Base-by-base conservation (phyloP, 2,329 filamentous ascomycete genomes). In the Aspergillus sp. region DNA sequence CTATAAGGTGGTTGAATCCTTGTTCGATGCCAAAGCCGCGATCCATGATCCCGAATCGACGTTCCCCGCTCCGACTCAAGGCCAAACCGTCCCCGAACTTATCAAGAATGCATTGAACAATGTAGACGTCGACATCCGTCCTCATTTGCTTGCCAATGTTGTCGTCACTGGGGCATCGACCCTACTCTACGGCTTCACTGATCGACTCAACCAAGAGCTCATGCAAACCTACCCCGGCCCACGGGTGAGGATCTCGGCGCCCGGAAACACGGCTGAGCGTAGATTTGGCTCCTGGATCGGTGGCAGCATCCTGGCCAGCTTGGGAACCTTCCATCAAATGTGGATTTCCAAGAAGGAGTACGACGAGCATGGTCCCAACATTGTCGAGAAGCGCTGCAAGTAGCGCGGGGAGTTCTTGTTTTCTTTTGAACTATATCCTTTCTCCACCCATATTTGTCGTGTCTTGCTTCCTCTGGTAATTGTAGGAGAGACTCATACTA, bases 311-410 rank as follows among this genome's bases (percentile, higher is more conserved):
- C 81, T 99, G 67, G 93, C 91, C 6, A 97, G 93, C 77, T 77
- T 99, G 78, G 96, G 96, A 10, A 96, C 93, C 14, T 99, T 99
- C 79, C 95, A 99, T 80, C 95, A 99, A 81, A 94, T 99, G 90
- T 99, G 95, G 95, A 96, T 99, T 69, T 94, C 90, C 24, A 91
- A 88, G 77, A 96, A 96, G 82, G 95, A 99, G 81, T 98, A 97
- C 70, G 92, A 97, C 65, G 96, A 99, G 82, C 93, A 96, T 75
- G 95, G 95, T 1, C 82, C 88, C 6, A 87, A 87, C 64, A 93
- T 98, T 68, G 91, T 98, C 49, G 94, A 98, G 83, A 97, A 96
- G 85, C 84, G 94, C 70, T 98, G 94, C 84, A 96, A 96, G 81
- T 98, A 72, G 79, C 60, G 29, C 10, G 53, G 36, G 16, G 16